Conservation (phyloP, 2,329 filamentous ascomycete species). For the Exserohilum turcica region DNA sequence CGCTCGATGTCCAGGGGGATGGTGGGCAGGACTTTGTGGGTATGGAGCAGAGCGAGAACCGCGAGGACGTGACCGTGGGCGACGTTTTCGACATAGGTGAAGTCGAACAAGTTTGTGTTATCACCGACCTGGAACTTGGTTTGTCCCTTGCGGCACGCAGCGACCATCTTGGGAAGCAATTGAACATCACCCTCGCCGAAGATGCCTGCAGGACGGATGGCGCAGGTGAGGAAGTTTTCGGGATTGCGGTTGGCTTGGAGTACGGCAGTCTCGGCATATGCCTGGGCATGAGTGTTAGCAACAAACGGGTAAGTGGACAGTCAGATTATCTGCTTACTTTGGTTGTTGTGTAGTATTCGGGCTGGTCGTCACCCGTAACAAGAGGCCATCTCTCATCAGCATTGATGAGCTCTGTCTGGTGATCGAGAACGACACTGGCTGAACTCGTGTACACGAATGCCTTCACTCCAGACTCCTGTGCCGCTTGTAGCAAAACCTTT, state of each 20-base stretch:
- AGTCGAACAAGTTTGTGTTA: conserved; percentile 61
- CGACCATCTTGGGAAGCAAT: conserved; percentile 52
- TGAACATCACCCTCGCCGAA: conserved; percentile 58
- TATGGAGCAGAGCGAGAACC: conserved; percentile 55
- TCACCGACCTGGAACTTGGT: conserved; percentile 58
- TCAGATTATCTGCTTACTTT: conserved; percentile 43
- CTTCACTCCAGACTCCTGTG: conserved; percentile 56
- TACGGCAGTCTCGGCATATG: conserved; percentile 54
- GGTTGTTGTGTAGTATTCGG: conserved; percentile 58
- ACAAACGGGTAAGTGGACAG: background rate
- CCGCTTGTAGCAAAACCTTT: conserved; percentile 54
- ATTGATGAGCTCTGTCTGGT: conserved; percentile 53
- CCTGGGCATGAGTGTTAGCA: conserved; percentile 31
- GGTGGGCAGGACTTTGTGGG: conserved; percentile 45
- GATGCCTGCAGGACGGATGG: conserved; percentile 57
- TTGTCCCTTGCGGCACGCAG: conserved; percentile 54
- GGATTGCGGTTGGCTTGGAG: conserved; percentile 55
- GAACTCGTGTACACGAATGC: conserved; percentile 60
- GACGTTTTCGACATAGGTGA: conserved; percentile 59
- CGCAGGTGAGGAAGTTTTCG: conserved; percentile 55
- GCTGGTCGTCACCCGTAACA: conserved; percentile 53
- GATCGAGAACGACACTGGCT: conserved; percentile 56
- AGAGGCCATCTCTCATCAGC: conserved; percentile 56
- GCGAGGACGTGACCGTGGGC: conserved; percentile 59
- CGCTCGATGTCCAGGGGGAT: conserved; percentile 52